Evolutionary conservation across 768 basidiomycete genomes (phyloP).

Genomic region (Auriscalpium microsporum): DNA sequence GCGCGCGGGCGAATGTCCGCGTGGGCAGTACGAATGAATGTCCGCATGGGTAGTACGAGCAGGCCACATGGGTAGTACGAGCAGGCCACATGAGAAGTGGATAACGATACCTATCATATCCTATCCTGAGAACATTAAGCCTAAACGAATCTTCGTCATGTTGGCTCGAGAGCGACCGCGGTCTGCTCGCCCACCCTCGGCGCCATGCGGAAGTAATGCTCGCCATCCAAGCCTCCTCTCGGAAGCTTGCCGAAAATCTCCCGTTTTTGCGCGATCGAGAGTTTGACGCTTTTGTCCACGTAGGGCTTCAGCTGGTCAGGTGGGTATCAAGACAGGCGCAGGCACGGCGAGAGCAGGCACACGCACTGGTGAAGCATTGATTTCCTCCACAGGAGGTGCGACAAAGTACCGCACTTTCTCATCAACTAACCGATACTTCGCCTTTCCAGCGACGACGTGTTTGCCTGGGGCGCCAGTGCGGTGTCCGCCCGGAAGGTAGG

Average conservation of each 20-base stretch:
- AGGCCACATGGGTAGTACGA: too few relatives aligned
- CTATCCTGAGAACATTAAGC: too few relatives aligned
- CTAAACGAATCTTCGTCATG: too few relatives aligned
- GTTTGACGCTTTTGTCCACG: conserved; percentile 39
- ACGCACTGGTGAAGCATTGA: conserved; percentile 50
- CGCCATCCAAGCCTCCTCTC: conserved; percentile 23
- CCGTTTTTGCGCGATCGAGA: conserved; percentile 21
- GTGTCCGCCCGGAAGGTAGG: conserved; percentile 72
- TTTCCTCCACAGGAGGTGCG: conserved; percentile 63
- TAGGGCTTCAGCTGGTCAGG: conserved; percentile 57
- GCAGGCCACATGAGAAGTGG: too few relatives aligned
- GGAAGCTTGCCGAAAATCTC: conserved; percentile 28
- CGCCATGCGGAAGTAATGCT: conserved; percentile 23
- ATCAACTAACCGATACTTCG: conserved; percentile 77
- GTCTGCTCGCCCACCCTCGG: conserved; percentile 10
- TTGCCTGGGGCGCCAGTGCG: conserved; percentile 86
- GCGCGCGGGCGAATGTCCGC: too few relatives aligned
- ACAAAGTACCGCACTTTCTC: conserved; percentile 79
- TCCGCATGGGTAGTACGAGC: too few relatives aligned
- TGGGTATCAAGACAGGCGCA: background rate
- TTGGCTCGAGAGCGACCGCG: too few relatives aligned
- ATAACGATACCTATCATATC: too few relatives aligned
- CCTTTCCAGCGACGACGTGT: conserved; percentile 67
- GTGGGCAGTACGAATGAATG: too few relatives aligned
- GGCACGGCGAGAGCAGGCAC: background rate